phyloP scores from a whole-genome alignment of 495 filamentous ascomycete genomes.

The Xylona heveae region DNA sequence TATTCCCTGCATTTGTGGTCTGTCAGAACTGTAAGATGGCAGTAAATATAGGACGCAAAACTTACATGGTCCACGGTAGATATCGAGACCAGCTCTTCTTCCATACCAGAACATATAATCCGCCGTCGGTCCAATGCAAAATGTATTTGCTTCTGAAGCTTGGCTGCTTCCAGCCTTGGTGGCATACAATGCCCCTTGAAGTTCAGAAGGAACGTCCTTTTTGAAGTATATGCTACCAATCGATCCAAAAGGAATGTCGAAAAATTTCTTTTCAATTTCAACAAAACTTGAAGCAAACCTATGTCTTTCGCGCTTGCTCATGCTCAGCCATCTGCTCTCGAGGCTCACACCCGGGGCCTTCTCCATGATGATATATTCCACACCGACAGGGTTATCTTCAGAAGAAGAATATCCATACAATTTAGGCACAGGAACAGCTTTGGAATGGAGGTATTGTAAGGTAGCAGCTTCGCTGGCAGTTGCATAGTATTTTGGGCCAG shows the following conservation, averaged over 20 bases:
- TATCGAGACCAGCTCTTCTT: constrained; percentile 9
- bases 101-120: constrained; percentile 19
- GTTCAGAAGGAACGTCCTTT: constrained; percentile 9
- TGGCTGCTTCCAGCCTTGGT: too few species aligned
- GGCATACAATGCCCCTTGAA: too few species aligned
- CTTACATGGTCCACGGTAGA: constrained; percentile 21
- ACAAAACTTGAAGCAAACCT: constrained; percentile 19
- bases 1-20: constrained; percentile 3
- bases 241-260: constrained; percentile 15
- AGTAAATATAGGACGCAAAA: constrained; percentile 1
- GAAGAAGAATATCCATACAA: constrained; percentile 6
- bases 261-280: constrained; percentile 17
- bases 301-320: constrained; percentile 16
- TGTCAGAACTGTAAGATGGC: neutral
- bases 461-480: constrained; percentile 27
- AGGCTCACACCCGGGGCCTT: constrained; percentile 4
- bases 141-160: too few species aligned
- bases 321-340: constrained; percentile 12
- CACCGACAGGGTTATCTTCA: constrained; percentile 6
- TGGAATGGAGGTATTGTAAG: constrained; percentile 16
- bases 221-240: constrained; percentile 21
- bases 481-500: constrained; percentile 17
- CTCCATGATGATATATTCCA: constrained; percentile 10
- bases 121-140: constrained; percentile 18
- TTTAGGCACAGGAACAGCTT: constrained; percentile 13